A percentile compares a stretch with the other conserved stretches of the same genome.
phyloP scores from a whole-genome alignment of 805 yeast genomes.

The Ogataea naganishii region DNA sequence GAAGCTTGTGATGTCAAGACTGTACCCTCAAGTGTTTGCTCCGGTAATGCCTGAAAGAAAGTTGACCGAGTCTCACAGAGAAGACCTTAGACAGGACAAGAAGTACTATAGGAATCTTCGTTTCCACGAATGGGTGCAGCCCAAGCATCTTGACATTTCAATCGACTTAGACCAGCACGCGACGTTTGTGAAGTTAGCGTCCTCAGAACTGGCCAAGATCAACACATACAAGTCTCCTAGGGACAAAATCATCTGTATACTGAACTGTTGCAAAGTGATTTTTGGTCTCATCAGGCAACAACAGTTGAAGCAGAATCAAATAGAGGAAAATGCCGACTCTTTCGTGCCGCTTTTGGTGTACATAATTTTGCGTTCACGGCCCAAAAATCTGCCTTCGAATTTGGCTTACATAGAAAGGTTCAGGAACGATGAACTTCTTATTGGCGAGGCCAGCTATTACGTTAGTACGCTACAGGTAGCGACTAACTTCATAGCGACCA shows the following conservation, averaged over 20 bases:
- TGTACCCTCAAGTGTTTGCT: conserved; percentile 71
- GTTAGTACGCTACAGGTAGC: conserved; percentile 89
- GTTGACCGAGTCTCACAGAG: conserved; percentile 46
- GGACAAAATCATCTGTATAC: conserved; percentile 84
- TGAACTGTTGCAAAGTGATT: conserved; percentile 88
- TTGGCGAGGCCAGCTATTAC: conserved; percentile 89
- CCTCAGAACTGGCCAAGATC: conserved; percentile 67
- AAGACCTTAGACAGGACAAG: conserved; percentile 60
- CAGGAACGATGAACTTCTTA: conserved; percentile 62
- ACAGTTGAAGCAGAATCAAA: conserved; percentile 25
- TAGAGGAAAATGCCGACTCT: conserved; percentile 85
- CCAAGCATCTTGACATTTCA: conserved; percentile 72
- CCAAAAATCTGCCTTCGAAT: conserved; percentile 64
- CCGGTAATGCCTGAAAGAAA: conserved; percentile 41
- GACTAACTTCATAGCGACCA: conserved; percentile 61
- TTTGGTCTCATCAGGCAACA: conserved; percentile 72
- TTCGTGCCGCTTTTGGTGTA: conserved; percentile 85
- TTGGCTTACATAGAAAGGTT: conserved; percentile 79
- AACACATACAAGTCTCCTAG: conserved; percentile 86
- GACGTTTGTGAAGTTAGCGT: conserved; percentile 57
- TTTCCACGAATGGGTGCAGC: conserved; percentile 48
- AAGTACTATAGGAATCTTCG: conserved; percentile 36
- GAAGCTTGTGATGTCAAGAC: conserved; percentile 81
- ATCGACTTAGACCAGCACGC: conserved; percentile 35
- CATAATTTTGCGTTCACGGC: conserved; percentile 63